A percentile compares a stretch with the other conserved stretches of the same genome.
Conservation (phyloP, 768 basidiomycete genomes). For the Heimioporus sp. region DNA sequence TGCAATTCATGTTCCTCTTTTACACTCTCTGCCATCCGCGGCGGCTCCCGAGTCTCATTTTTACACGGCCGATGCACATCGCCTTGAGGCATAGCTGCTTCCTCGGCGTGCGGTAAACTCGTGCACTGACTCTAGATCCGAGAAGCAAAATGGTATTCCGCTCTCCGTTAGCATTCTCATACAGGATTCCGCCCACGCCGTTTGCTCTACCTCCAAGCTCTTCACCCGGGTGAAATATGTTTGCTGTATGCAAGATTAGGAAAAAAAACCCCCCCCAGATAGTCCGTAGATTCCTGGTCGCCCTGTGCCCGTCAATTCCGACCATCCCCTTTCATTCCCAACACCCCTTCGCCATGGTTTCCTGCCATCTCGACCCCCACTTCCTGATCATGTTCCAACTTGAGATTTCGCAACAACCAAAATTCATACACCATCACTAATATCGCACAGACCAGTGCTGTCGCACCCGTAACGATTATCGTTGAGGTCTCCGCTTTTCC, state of each 20-base stretch:
- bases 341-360: constrained; percentile 42
- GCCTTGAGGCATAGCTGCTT: constrained; percentile 22
- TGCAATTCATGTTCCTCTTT: constrained; percentile 3
- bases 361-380: constrained; percentile 44
- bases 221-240: neutral
- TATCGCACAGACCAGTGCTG: constrained; percentile 41
- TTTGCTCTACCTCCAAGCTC: neutral
- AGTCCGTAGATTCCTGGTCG: neutral
- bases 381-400: constrained; percentile 39
- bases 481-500: constrained; percentile 44
- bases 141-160: constrained; percentile 2
- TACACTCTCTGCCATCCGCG: neutral
- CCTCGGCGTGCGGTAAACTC: constrained; percentile 15
- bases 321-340: constrained; percentile 11
- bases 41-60: neutral
- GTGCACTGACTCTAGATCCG: constrained; percentile 13
- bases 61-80: neutral
- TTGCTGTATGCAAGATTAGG: neutral
- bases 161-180: neutral
- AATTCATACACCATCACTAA: constrained; percentile 42
- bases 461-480: constrained; percentile 43
- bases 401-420: constrained; percentile 44
- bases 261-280: neutral
- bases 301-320: neutral
- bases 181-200: constrained; percentile 3